These are phyloP conservation scores for Pisolithus microcarpus DNA, from an alignment of 768 basidiomycete species.

Conservation along the genomic window DNA sequence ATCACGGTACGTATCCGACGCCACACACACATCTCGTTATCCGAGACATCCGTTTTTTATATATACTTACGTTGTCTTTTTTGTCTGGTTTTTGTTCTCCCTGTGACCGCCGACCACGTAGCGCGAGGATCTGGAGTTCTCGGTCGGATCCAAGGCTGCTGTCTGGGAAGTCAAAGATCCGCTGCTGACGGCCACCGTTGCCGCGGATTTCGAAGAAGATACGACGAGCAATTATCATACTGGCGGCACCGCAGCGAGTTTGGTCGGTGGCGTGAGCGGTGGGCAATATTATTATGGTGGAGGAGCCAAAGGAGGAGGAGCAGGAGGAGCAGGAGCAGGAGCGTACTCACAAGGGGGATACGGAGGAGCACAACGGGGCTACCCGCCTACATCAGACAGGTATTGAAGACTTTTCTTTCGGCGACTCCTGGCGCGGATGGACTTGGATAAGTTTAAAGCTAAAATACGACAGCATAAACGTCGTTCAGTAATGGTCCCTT, in stretches of 20 bases:
- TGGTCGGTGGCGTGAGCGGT: constrained; percentile 75
- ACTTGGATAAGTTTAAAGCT: no score
- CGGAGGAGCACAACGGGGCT: constrained; percentile 19
- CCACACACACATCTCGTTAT: not conserved
- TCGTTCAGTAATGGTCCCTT: no score
- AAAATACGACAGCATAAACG: no score
- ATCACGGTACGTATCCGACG: constrained; percentile 68
- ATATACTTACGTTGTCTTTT: not conserved
- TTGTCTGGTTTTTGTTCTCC: not conserved
- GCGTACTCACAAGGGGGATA: constrained; percentile 25
- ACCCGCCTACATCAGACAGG: constrained; percentile 43
- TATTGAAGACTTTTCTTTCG: constrained; percentile 26
- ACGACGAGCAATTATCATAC: constrained; percentile 46
- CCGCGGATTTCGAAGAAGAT: constrained; percentile 41
- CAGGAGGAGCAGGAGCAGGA: no score
- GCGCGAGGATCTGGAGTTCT: constrained; percentile 97
- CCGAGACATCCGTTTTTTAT: not conserved
- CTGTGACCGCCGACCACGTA: constrained; percentile 18
- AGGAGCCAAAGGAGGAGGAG: constrained; percentile 16
- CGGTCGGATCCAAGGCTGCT: constrained; percentile 91
- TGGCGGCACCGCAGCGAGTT: constrained; percentile 36
- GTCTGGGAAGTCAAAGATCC: constrained; percentile 99
- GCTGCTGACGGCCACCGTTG: constrained; percentile 47
- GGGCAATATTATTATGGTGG: constrained; percentile 50
- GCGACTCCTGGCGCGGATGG: no score